phyloP scores from a whole-genome alignment of 371 early-diverging fungal species.

The Rhizopus stolonifer region DNA sequence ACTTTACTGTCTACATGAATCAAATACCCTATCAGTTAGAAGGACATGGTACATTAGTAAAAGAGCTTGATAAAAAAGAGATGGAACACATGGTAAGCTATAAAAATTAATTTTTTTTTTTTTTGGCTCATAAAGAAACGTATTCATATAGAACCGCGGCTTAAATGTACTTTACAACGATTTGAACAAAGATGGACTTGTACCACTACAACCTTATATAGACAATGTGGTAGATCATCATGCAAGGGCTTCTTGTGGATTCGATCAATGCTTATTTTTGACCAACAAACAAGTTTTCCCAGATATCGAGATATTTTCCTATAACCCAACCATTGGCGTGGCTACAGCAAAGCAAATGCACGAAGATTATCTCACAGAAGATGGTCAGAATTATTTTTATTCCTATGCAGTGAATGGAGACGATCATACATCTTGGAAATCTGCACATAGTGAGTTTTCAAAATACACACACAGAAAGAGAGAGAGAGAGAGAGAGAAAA shows the following conservation, averaged over 20 bases:
- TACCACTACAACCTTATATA: conserved; percentile 5
- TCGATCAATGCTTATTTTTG: conserved; percentile 60
- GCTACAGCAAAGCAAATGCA: conserved; percentile 46
- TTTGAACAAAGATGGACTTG: conserved; percentile 17
- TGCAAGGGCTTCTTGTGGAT: conserved; percentile 46
- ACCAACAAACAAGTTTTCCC: conserved; percentile 57
- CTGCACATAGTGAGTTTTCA: conserved; percentile 30
- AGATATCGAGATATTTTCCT: conserved; percentile 48
- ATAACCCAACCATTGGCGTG: conserved; percentile 51
- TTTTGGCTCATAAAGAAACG: too few species aligned
- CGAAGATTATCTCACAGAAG: conserved; percentile 34
- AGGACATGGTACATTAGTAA: conserved; percentile 8
- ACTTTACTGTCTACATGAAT: conserved; percentile 59
- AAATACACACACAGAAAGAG: too few species aligned
- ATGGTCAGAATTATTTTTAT: conserved; percentile 26
- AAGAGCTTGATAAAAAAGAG: conserved; percentile 1
- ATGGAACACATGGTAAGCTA: conserved; percentile 19
- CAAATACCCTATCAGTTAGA: conserved; percentile 61
- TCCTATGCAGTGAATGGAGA: conserved; percentile 54
- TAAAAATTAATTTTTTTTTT: background rate
- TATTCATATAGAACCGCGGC: conserved; percentile 28
- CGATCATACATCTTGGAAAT: conserved; percentile 45
- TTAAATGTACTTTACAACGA: conserved; percentile 36
- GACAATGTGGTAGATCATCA: conserved; percentile 12
- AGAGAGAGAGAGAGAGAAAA: too few species aligned